phyloP scores from a whole-genome alignment of 371 early-diverging fungal species.

The Fennellomyces sp. region DNA sequence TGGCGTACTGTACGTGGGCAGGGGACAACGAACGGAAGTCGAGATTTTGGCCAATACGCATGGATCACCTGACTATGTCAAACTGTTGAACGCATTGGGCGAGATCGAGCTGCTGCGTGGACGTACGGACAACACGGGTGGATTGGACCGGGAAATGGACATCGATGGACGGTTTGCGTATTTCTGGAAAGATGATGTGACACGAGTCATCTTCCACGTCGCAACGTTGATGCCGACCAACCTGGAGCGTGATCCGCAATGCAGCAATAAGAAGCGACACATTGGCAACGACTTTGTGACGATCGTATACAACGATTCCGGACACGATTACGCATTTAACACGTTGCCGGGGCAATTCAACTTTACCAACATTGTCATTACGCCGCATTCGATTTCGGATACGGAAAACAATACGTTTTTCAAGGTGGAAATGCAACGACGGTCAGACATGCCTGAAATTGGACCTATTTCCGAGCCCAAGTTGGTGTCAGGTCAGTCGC shows the following conservation, averaged over 20 bases:
- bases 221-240: slow-evolving; percentile 94
- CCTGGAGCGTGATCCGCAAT: slow-evolving; percentile 70
- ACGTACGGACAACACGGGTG: slow-evolving; percentile 73
- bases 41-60: slow-evolving; percentile 86
- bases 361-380: slow-evolving; percentile 89
- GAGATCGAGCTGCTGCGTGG: slow-evolving; percentile 68
- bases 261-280: slow-evolving; percentile 89
- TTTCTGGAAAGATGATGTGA: slow-evolving; percentile 85
- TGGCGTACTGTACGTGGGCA: slow-evolving; percentile 91
- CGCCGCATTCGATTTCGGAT: slow-evolving; percentile 58
- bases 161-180: slow-evolving; percentile 87
- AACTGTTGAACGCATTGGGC: slow-evolving; percentile 83
- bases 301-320: slow-evolving; percentile 92
- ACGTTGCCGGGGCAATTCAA: slow-evolving; percentile 95
- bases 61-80: slow-evolving; percentile 85
- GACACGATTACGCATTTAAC: slow-evolving; percentile 79
- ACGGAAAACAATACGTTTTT: slow-evolving; percentile 54
- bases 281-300: slow-evolving; percentile 96
- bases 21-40: slow-evolving; percentile 78
- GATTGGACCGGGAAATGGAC: slow-evolving; percentile 83
- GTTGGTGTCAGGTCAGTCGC: slow-evolving; percentile 75
- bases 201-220: slow-evolving; percentile 89
- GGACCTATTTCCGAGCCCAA: slow-evolving; percentile 83
- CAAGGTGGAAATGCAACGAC: slow-evolving; percentile 70
- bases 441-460: slow-evolving; percentile 83